A percentile compares a stretch with the other conserved stretches of the same genome.
Evolutionary conservation across 2,329 filamentous ascomycete species (phyloP).

Genomic region (Pseudogymnoascus sp.): DNA sequence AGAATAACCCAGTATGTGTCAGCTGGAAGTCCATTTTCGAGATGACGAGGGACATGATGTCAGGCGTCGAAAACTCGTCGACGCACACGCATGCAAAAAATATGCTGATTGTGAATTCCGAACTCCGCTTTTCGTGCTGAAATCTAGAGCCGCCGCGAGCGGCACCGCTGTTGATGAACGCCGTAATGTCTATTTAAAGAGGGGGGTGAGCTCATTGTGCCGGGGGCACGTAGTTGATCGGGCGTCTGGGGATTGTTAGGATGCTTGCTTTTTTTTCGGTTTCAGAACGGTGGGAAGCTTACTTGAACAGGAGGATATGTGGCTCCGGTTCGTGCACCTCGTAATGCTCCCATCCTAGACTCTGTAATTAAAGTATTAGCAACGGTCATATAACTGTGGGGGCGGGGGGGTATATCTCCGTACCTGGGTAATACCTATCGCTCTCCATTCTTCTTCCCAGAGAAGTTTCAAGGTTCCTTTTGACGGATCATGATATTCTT

Average conservation of each 20-base stretch:
- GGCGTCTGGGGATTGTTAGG: neutral
- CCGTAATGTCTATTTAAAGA: neutral
- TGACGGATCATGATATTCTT: slow-evolving; percentile 82
- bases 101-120: slow-evolving; percentile 8
- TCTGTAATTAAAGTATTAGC: slow-evolving; percentile 45
- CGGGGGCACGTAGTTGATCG: slow-evolving; percentile 2
- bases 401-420: slow-evolving; percentile 19
- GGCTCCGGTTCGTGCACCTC: slow-evolving; percentile 98
- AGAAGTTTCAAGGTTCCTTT: slow-evolving; percentile 92
- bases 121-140: slow-evolving; percentile 7
- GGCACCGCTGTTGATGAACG: slow-evolving; percentile 5
- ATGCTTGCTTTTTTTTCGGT: neutral
- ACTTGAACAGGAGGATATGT: slow-evolving; percentile 98
- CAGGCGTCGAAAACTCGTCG: slow-evolving; percentile 3
- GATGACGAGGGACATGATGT: slow-evolving; percentile 4
- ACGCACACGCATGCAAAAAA: slow-evolving; percentile 7
- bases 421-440: slow-evolving; percentile 94
- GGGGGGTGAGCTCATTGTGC: neutral
- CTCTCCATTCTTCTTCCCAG: slow-evolving; percentile 98
- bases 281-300: slow-evolving; percentile 17
- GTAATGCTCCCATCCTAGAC: slow-evolving; percentile 98
- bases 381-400: slow-evolving; percentile 12
- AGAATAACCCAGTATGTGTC: neutral
- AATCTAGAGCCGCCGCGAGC: slow-evolving; percentile 5
- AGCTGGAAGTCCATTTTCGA: neutral